Base-by-base conservation (phyloP, 768 basidiomycete genomes). In the Gloeophyllum trabeum region DNA sequence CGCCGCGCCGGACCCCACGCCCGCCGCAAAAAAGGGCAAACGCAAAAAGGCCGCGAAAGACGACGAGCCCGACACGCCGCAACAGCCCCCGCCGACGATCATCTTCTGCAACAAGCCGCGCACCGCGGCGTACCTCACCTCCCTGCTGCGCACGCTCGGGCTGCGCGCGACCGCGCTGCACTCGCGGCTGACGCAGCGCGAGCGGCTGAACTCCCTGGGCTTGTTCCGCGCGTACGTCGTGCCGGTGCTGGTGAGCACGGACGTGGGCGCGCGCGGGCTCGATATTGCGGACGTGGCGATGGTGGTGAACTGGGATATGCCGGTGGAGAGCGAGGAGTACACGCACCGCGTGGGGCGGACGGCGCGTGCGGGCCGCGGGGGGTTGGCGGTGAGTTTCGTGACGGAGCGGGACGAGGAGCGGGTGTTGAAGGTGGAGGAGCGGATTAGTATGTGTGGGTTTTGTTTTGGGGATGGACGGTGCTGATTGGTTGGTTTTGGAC, bases 241-340 rank as follows among this genome's bases (percentile, higher is more conserved):
- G 28, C 92, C 93, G 0, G 87, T 99, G 35, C 68, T 99, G 38
- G 74, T 99, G 36, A 89, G 86, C 23, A 98, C 94, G 5, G 94
- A 97, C 56, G 94, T 99, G 24, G 96, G 90, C 13, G 84, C 87
- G 16, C 80, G 96, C 53, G 96, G 96, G 23, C 63, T 99, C 45
- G 96, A 98, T 62, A 94, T 98, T 43, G 90, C 90, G 46, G 89
- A 93, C 50, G 93, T 99, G 7, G 91, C 87, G 7, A 78, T 97
- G 67, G 90, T 99, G 16, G 70, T 99, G 44, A 98, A 99, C 49
- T 99, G 93, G 92, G 94, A 99, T 59, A 66, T 97, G 48, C 96
- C 96, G 12, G 69, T 72, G 10, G 80, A 82, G 55, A 72, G 89
- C 4, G 94, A 94, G 59, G 93, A 94, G 57, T 99, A 99, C 55